Conservation (phyloP, 768 basidiomycete genomes). For the Chlorophyllum brunneum region DNA sequence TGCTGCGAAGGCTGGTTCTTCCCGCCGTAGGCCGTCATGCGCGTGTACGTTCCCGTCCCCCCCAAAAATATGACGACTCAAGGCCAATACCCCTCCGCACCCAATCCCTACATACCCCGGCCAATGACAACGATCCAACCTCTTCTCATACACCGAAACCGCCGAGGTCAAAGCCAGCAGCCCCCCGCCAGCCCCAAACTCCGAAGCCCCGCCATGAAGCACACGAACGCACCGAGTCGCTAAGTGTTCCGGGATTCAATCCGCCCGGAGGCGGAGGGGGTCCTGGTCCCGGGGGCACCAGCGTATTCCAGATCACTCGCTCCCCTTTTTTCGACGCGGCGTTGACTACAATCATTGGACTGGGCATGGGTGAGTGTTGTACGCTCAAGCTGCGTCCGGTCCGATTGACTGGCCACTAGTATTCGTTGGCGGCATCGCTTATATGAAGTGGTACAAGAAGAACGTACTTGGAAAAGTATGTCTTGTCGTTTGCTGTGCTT, state of each 20-base stretch:
- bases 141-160: not conserved
- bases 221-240: conserved; percentile 35
- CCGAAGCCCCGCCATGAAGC: conserved; percentile 34
- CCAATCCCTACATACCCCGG: conserved; percentile 1
- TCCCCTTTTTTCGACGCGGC: conserved; percentile 49
- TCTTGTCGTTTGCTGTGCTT: not conserved
- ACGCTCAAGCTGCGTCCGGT: not conserved
- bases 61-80: not conserved
- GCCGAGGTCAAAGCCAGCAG: conserved; percentile 10
- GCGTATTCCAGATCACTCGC: conserved; percentile 32
- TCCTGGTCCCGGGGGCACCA: conserved; percentile 27
- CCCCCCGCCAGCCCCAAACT: not conserved
- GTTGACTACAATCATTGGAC: conserved; percentile 55
- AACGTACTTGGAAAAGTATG: conserved; percentile 80
- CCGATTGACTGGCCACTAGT: conserved; percentile 33
- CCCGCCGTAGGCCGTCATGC: not conserved
- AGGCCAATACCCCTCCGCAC: not conserved
- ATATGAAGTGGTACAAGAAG: conserved; percentile 78
- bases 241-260: conserved; percentile 41
- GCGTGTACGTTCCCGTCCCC: not conserved
- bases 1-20: conserved; percentile 10
- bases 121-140: conserved; percentile 1
- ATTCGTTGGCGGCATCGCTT: conserved; percentile 68
- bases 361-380: conserved; percentile 49
- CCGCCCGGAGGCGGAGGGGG: conserved; percentile 36